Evolutionary conservation across 768 basidiomycete genomes (phyloP).

Genomic region (Tylopilus rubrobrunneus): DNA sequence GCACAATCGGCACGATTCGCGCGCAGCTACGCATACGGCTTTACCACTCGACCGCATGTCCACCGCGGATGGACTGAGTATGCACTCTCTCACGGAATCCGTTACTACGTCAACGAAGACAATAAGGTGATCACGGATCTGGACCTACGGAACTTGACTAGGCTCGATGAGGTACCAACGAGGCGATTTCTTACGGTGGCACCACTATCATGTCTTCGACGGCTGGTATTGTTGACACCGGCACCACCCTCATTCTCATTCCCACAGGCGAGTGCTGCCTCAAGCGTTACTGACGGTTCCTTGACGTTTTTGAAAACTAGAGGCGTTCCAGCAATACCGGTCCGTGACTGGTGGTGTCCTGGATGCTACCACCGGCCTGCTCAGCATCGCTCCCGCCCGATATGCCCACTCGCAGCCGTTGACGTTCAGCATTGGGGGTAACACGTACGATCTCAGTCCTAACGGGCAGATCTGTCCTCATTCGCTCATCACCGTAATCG

Average conservation of each 20-base stretch:
- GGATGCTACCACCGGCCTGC: background rate
- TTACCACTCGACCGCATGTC: conserved; percentile 20
- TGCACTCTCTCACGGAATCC: conserved; percentile 65
- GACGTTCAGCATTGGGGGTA: background rate
- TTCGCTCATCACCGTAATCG: conserved; percentile 28
- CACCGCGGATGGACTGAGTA: conserved; percentile 71
- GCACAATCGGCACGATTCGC: conserved; percentile 25
- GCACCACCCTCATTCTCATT: conserved; percentile 25
- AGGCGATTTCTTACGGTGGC: conserved; percentile 30
- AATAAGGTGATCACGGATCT: conserved; percentile 65
- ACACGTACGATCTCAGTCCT: conserved; percentile 10
- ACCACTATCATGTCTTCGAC: conserved; percentile 18
- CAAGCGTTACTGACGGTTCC: background rate
- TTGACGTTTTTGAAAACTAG: background rate
- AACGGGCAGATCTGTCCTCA: conserved; percentile 36
- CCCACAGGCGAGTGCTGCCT: conserved; percentile 15
- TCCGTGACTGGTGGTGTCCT: background rate
- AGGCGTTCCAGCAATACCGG: background rate
- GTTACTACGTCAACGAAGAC: conserved; percentile 68
- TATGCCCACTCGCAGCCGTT: background rate
- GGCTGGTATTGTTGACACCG: conserved; percentile 34
- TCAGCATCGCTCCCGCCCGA: background rate
- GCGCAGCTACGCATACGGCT: conserved; percentile 26
- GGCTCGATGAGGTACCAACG: conserved; percentile 42
- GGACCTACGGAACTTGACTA: conserved; percentile 52